Evolutionary conservation across 2,329 filamentous ascomycete species (phyloP).

Genomic region (Sarocladium kiliense): DNA sequence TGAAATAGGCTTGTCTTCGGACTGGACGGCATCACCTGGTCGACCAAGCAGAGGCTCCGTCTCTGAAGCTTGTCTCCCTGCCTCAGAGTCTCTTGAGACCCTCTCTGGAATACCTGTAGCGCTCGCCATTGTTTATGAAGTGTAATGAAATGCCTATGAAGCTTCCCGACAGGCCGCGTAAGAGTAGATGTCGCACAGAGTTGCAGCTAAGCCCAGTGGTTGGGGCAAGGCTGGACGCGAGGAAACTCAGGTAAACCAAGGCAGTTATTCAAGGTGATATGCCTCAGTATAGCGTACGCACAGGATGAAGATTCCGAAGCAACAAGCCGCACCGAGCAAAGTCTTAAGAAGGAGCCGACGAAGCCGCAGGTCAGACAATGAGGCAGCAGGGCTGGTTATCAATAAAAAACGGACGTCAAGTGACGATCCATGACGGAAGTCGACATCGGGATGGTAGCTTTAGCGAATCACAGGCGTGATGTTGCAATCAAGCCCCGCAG

Average conservation of each 20-base stretch:
- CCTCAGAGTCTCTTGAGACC: constrained; percentile 20
- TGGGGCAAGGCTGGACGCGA: too few species aligned
- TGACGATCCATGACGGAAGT: constrained; percentile 1
- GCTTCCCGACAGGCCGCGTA: neutral
- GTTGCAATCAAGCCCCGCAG: constrained; percentile 1
- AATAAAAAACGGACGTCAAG: neutral
- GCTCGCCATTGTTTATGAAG: constrained; percentile 54
- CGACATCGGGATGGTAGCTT: neutral
- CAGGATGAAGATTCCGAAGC: too few species aligned
- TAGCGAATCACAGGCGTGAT: neutral
- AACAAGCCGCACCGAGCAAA: too few species aligned
- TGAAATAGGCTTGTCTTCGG: constrained; percentile 55
- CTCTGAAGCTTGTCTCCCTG: constrained; percentile 25
- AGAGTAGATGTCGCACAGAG: neutral
- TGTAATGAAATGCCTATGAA: neutral
- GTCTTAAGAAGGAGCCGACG: too few species aligned
- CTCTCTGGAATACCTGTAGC: constrained; percentile 60
- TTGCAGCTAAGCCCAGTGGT: neutral
- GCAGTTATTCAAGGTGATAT: too few species aligned
- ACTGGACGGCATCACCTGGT: constrained; percentile 69
- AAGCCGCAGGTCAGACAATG: neutral
- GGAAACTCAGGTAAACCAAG: neutral
- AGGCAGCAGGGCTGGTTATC: neutral
- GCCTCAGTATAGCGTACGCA: too few species aligned
- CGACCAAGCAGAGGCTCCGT: constrained; percentile 43